phyloP scores from a whole-genome alignment of 352 stramenopile species.

The Phytopythium sindhum region DNA sequence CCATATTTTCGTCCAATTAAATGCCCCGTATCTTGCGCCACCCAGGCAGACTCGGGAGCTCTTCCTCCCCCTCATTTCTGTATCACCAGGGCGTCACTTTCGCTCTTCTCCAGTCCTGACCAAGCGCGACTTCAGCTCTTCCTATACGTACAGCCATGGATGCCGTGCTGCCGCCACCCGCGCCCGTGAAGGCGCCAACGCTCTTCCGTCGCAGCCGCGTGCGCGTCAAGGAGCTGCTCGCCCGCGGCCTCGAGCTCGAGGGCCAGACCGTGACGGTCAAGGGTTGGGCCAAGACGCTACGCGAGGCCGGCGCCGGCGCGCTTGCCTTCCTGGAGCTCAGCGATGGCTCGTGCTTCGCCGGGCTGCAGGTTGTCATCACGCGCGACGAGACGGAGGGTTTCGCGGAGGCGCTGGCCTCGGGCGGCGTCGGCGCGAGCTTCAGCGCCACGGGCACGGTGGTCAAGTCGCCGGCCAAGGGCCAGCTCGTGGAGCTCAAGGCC shows the following conservation, averaged over 20 bases:
- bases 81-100: neutral
- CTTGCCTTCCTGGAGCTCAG: conserved; percentile 95
- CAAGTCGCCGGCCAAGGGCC: conserved; percentile 85
- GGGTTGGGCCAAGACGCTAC: conserved; percentile 92
- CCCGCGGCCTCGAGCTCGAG: conserved; percentile 53
- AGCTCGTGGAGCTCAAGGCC: conserved; percentile 92
- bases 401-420: conserved; percentile 64
- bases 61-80: neutral
- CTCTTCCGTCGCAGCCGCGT: conserved; percentile 83
- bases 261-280: conserved; percentile 90
- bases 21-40: neutral
- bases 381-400: conserved; percentile 78
- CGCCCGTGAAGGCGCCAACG: conserved; percentile 41
- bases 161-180: conserved; percentile 30
- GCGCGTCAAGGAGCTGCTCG: conserved; percentile 81
- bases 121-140: neutral
- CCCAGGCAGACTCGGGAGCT: neutral
- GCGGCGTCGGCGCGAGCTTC: conserved; percentile 85
- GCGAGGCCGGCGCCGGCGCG: conserved; percentile 84
- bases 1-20: neutral
- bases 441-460: conserved; percentile 84
- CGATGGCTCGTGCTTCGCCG: conserved; percentile 89
- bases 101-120: neutral
- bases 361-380: conserved; percentile 88
- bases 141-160: neutral